A percentile compares a stretch with the other conserved stretches of the same genome.
phyloP scores from a whole-genome alignment of 257 asterid species.

The Lantana camara region DNA sequence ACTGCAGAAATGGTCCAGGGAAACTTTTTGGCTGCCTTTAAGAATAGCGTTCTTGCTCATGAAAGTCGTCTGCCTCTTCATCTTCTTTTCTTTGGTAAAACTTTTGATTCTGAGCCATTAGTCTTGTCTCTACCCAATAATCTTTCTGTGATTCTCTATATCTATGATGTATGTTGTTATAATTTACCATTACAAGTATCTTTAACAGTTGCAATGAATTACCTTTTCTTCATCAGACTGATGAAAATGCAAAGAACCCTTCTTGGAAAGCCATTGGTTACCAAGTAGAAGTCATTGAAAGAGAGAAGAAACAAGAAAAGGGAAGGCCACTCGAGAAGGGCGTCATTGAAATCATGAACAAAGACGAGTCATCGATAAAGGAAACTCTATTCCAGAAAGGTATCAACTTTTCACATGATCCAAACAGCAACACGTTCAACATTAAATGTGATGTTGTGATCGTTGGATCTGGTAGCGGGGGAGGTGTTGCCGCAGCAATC shows the following conservation, averaged over 20 bases:
- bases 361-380: constrained; percentile 52
- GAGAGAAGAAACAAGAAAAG: constrained; percentile 8
- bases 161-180: too few species aligned
- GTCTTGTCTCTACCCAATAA: background rate
- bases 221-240: constrained; percentile 51
- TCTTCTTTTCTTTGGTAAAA: constrained; percentile 68
- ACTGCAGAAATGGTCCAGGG: constrained; percentile 72
- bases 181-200: too few species aligned
- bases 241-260: constrained; percentile 63
- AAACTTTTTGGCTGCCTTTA: constrained; percentile 50
- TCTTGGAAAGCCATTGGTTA: constrained; percentile 78
- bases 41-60: constrained; percentile 52
- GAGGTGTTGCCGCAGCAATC: constrained; percentile 83
- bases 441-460: constrained; percentile 84
- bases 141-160: background rate
- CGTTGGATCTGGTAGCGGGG: constrained; percentile 93
- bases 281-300: constrained; percentile 40
- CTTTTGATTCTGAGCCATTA: background rate
- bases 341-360: constrained; percentile 51
- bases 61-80: constrained; percentile 48
- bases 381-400: constrained; percentile 63
- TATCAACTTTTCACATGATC: constrained; percentile 43
- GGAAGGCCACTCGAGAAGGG: constrained; percentile 81
- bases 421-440: constrained; percentile 26
- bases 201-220: too few species aligned